Percentiles rank a stretch among this genome's conserved stretches.
These are phyloP conservation scores for Anastatica hierochuntica DNA, from an alignment of 345 rosid genomes.

Conservation along the genomic window DNA sequence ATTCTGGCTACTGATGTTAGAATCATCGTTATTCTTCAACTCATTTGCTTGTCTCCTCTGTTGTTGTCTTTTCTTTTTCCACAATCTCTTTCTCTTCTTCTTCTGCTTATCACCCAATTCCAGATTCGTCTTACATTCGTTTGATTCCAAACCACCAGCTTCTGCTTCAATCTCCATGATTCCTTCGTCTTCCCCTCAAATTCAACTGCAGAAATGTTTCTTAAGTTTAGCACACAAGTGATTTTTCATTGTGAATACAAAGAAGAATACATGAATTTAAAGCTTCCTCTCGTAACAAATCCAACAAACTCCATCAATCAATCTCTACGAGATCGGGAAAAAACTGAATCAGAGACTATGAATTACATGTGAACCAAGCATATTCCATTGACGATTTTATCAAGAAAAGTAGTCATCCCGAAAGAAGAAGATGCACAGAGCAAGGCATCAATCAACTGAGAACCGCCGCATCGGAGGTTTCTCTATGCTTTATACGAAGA, in stretches of 20 bases:
- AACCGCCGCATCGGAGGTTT: neutral
- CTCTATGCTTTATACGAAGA: neutral
- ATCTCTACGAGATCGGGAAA: too few species aligned
- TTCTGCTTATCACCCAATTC: neutral
- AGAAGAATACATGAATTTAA: neutral
- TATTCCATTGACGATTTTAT: too few species aligned
- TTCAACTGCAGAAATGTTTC: slow-evolving; percentile 12
- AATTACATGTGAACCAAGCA: too few species aligned
- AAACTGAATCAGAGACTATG: too few species aligned
- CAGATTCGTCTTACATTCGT: neutral
- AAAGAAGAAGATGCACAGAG: too few species aligned
- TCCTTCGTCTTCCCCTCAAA: neutral
- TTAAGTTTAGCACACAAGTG: neutral
- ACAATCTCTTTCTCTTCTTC: neutral
- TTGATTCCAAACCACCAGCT: neutral
- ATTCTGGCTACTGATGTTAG: neutral
- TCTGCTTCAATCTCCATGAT: slow-evolving; percentile 13
- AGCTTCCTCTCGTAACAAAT: neutral
- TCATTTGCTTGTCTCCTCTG: neutral
- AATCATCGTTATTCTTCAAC: neutral
- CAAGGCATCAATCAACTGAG: neutral
- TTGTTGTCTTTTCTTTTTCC: slow-evolving; percentile 10
- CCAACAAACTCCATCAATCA: neutral
- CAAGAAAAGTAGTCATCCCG: too few species aligned
- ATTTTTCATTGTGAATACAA: neutral